Base-by-base conservation (phyloP, 2,329 filamentous ascomycete species). In the Incumbomyces delicatus region DNA sequence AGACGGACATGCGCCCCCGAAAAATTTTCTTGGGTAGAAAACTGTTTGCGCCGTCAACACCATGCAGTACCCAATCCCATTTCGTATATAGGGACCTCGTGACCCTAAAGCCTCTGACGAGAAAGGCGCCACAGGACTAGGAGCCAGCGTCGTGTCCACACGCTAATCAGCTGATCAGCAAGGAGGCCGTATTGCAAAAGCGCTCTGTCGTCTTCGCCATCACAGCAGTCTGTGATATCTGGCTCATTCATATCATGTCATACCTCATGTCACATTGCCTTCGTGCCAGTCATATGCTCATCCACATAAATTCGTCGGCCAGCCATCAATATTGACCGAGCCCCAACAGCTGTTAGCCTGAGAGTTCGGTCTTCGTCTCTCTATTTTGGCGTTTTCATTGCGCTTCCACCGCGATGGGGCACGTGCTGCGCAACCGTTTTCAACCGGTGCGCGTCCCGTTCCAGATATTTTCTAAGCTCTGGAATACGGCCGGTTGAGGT, bases 401-500 rank as follows among this genome's bases (percentile, higher is more conserved):
- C 20, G 6, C 7, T 29, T 41, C 22, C 11, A 16, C 14, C 38
- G 22, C 22, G 8, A 27, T 27, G 22, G 22, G 8, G 4, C 4
- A 27, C 22, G 22, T 27, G 22, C 22, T 5, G 8, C 22, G 8
- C 22, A 8, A 11, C 29, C 27, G 27, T 33, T 13, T 34, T 33
- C 5, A 3, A 8, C 3, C 17, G 16, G 13, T 32, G 17, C 30
- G 27, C 3, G 7, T 14, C 27, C 14, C 6, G n/a, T 30, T 10
- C 31, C 32, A 7, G 13, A 30, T 32, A 13, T 27, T 33, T 33
- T 33, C 40, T 42, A 42, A 2, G 27, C 40, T 33, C 41, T 32
- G 10, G 86, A 83, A 66, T 96, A 96, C 13, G 92, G 92, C 58
- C 85, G 82, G 62, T 98, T 98, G 87, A 98, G 94, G 22, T 90